Percentiles rank a stretch among this genome's conserved stretches.
These are phyloP conservation scores for Basipetospora chlamydospora DNA, from an alignment of 2,329 filamentous ascomycete species.

Conservation along the genomic window DNA sequence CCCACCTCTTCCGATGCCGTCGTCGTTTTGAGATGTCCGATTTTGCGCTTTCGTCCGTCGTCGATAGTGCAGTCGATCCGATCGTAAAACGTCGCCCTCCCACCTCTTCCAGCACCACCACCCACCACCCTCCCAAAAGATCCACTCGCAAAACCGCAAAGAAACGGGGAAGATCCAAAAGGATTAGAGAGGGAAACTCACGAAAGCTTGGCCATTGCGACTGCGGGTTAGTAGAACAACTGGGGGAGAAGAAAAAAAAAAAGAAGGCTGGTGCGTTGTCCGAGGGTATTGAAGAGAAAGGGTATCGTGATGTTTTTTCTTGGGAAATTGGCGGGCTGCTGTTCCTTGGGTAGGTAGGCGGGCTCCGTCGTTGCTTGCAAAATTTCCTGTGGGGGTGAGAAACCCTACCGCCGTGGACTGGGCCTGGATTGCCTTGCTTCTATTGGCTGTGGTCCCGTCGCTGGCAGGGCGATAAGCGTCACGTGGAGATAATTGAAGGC, in stretches of 20 bases:
- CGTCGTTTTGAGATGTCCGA: background rate
- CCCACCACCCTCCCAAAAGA: slow-evolving; percentile 4
- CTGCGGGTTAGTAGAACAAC: slow-evolving; percentile 17
- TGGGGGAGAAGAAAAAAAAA: background rate
- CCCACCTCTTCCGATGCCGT: too few species aligned
- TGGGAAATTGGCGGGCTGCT: background rate
- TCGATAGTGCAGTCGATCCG: background rate
- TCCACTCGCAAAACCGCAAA: slow-evolving; percentile 10
- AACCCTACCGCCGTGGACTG: slow-evolving; percentile 4
- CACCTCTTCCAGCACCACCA: slow-evolving; percentile 6
- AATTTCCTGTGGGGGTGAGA: slow-evolving; percentile 6
- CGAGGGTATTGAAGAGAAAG: background rate
- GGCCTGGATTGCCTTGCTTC: background rate
- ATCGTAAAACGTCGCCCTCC: background rate
- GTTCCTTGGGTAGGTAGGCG: background rate
- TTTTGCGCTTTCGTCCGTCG: background rate
- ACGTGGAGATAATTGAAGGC: slow-evolving; percentile 1
- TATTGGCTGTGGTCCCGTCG: background rate
- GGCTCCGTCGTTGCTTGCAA: background rate
- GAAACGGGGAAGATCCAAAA: slow-evolving; percentile 8
- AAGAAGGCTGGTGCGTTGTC: background rate
- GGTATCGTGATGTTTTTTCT: slow-evolving; percentile 4
- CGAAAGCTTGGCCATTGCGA: slow-evolving; percentile 50
- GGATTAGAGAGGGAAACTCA: slow-evolving; percentile 25
- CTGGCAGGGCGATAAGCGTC: slow-evolving; percentile 1